A percentile compares a stretch with the other conserved stretches of the same genome.
Conservation (phyloP, 768 basidiomycete genomes). For the Coprinopsis cinerea region DNA sequence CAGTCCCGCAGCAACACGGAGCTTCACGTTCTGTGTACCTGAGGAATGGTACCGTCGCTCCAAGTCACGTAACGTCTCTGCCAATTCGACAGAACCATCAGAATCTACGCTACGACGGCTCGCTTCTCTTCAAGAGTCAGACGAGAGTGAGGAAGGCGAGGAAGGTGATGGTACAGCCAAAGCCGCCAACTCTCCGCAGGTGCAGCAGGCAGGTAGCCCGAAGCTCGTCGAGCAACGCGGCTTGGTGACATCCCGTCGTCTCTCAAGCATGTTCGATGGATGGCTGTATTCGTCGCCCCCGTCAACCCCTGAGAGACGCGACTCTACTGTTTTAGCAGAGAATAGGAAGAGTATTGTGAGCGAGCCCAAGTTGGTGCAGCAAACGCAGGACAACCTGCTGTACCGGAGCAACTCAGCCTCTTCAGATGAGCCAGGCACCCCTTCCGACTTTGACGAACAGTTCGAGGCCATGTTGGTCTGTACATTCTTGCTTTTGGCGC, state of each 20-base stretch:
- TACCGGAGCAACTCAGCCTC: slow-evolving; percentile 15
- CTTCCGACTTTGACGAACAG: slow-evolving; percentile 34
- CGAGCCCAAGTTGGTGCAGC: slow-evolving; percentile 58
- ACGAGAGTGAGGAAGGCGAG: slow-evolving; percentile 33
- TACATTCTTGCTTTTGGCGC: neutral
- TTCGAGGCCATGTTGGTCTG: slow-evolving; percentile 73
- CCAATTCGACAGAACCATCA: slow-evolving; percentile 40
- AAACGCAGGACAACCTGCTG: slow-evolving; percentile 30
- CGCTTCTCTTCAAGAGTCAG: slow-evolving; percentile 43
- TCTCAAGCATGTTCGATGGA: slow-evolving; percentile 62
- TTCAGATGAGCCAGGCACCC: slow-evolving; percentile 26
- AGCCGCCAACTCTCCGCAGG: slow-evolving; percentile 19
- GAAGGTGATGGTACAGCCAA: slow-evolving; percentile 63
- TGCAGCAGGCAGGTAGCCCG: slow-evolving; percentile 8
- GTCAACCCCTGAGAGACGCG: slow-evolving; percentile 29
- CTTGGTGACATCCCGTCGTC: slow-evolving; percentile 50
- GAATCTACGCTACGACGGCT: slow-evolving; percentile 45
- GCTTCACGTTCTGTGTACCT: slow-evolving; percentile 63
- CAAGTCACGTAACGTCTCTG: slow-evolving; percentile 46
- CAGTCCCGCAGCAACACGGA: slow-evolving; percentile 34
- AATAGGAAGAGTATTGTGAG: slow-evolving; percentile 64
- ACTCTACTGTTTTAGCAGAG: slow-evolving; percentile 26
- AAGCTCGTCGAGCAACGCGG: slow-evolving; percentile 44
- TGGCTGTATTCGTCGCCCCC: slow-evolving; percentile 52
- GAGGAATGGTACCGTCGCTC: slow-evolving; percentile 77